Conservation (phyloP, 2,329 filamentous ascomycete species). For the Plectosphaerella sp. region DNA sequence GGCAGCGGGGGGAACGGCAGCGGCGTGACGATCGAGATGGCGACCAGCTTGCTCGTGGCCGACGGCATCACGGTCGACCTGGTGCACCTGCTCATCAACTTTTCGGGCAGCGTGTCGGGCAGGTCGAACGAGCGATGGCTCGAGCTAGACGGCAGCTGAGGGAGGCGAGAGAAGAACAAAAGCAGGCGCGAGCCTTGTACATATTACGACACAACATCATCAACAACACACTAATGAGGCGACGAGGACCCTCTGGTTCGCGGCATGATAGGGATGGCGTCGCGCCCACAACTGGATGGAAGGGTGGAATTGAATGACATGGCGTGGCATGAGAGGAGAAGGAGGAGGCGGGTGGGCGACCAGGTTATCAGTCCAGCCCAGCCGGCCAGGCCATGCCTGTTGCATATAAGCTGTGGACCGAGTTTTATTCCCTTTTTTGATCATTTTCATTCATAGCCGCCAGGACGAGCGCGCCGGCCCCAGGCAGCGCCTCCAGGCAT, state of each 20-base stretch:
- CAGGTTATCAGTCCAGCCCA: background rate
- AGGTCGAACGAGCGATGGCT: background rate
- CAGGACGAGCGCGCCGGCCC: background rate
- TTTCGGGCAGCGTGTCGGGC: slow-evolving; percentile 11
- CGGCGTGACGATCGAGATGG: slow-evolving; percentile 25
- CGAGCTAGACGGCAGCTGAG: background rate
- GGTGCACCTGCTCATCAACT: slow-evolving; percentile 39
- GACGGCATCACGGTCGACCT: slow-evolving; percentile 45
- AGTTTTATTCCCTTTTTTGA: background rate
- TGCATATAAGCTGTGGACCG: background rate
- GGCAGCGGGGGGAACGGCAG: slow-evolving; percentile 21
- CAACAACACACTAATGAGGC: slow-evolving; percentile 1
- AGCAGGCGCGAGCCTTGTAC: background rate
- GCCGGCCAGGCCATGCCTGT: background rate
- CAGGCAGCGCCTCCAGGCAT: background rate
- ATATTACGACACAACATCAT: background rate
- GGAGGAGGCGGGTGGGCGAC: background rate
- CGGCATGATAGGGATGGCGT: background rate
- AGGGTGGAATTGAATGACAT: no score
- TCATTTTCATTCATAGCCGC: background rate
- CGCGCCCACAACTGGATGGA: background rate
- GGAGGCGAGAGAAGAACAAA: background rate
- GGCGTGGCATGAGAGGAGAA: background rate
- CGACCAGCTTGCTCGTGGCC: slow-evolving; percentile 36
- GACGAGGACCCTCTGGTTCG: background rate